Evolutionary conservation across 1,284 basidiomycete genomes (phyloP).

Genomic region (Ceratobasidium sp.): DNA sequence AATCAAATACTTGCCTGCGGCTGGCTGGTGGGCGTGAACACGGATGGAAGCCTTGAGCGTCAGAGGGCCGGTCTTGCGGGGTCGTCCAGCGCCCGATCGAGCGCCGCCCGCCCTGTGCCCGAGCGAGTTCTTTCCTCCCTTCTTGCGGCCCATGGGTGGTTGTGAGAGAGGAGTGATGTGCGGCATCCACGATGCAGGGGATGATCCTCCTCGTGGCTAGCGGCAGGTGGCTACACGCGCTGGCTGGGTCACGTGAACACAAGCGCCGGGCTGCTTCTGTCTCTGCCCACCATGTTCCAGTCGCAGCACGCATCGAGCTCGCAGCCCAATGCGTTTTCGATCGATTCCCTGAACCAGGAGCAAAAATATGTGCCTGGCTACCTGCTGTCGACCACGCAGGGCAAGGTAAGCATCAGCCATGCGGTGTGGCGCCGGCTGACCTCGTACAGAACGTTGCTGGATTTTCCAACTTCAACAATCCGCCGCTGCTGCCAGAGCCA

Average conservation of each 20-base stretch:
- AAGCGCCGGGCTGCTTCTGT: neutral
- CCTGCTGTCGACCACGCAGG: constrained; percentile 37
- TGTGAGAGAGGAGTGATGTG: constrained; percentile 6
- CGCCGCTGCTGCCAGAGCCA: constrained; percentile 29
- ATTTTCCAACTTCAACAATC: constrained; percentile 31
- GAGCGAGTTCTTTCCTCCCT: constrained; percentile 28
- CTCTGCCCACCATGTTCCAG: constrained; percentile 29
- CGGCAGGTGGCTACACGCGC: constrained; percentile 17
- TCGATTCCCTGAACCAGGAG: constrained; percentile 36
- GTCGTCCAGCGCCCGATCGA: constrained; percentile 25
- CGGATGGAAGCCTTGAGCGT: constrained; percentile 33
- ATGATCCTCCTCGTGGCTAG: constrained; percentile 25
- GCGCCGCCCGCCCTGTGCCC: constrained; percentile 29
- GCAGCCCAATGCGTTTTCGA: constrained; percentile 32
- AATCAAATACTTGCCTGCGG: neutral
- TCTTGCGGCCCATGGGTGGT: constrained; percentile 26
- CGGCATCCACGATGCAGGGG: constrained; percentile 12
- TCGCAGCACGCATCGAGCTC: constrained; percentile 23
- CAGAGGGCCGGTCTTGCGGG: constrained; percentile 25
- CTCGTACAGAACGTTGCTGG: constrained; percentile 14
- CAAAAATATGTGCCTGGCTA: constrained; percentile 40
- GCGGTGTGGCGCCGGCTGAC: neutral
- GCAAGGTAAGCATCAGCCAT: constrained; percentile 28
- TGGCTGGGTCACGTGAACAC: neutral
- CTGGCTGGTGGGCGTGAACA: constrained; percentile 19